Conservation (phyloP, 805 yeast genomes). For the Priceomyces castillae region DNA sequence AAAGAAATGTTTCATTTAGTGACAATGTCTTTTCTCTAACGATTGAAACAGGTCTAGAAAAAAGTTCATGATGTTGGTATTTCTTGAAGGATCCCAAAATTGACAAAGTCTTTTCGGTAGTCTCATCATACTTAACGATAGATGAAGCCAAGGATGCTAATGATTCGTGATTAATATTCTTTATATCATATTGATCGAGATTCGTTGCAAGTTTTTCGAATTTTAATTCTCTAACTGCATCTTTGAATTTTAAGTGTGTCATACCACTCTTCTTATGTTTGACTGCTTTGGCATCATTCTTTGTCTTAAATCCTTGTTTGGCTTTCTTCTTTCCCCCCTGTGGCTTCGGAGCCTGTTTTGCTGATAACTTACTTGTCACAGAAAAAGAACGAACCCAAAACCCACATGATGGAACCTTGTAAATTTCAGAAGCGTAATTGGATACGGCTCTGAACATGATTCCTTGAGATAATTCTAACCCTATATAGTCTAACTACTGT, state of each 20-base stretch:
- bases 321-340: constrained; percentile 25
- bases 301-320: constrained; percentile 21
- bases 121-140: constrained; percentile 37
- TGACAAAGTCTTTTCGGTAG: constrained; percentile 42
- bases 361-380: constrained; percentile 10
- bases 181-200: constrained; percentile 14
- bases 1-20: constrained; percentile 38
- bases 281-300: constrained; percentile 11
- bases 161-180: constrained; percentile 10
- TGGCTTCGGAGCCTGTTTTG: constrained; percentile 16
- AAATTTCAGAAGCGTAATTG: not conserved
- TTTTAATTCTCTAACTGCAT: constrained; percentile 33
- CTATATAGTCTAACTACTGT: not conserved
- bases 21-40: constrained; percentile 49
- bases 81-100: constrained; percentile 64
- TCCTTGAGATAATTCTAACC: not conserved
- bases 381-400: constrained; percentile 10
- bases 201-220: constrained; percentile 33
- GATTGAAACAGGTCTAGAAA: constrained; percentile 56
- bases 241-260: constrained; percentile 38
- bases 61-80: constrained; percentile 66
- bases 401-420: not conserved
- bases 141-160: constrained; percentile 11
- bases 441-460: not conserved
- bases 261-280: constrained; percentile 39